Evolutionary conservation across 331 rosid species (phyloP).

Genomic region (Telfairia occidentalis): DNA sequence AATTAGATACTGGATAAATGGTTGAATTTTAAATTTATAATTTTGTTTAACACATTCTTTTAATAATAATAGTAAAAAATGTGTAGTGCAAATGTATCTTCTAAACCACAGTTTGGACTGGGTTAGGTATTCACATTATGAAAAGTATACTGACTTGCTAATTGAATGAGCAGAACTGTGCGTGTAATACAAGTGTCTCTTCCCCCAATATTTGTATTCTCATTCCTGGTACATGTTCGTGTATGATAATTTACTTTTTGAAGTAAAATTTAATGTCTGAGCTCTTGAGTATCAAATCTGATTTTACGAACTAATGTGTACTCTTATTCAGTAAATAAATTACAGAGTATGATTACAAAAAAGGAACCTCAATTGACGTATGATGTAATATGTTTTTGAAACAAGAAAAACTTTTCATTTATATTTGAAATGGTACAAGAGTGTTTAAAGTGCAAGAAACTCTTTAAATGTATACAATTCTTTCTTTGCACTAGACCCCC

Average conservation of each 20-base stretch:
- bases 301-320: not conserved
- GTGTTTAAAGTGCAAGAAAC: not conserved
- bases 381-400: not conserved
- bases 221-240: not conserved
- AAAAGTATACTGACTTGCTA: not conserved
- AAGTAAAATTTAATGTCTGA: not conserved
- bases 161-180: not conserved
- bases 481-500: no score
- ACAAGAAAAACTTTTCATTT: not conserved
- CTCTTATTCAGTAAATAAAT: not conserved
- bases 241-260: not conserved
- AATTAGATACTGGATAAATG: not conserved
- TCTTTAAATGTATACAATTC: not conserved
- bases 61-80: not conserved
- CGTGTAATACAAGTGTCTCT: not conserved
- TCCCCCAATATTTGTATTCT: not conserved
- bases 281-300: not conserved
- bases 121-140: not conserved
- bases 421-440: not conserved
- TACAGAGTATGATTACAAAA: not conserved
- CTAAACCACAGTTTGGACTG: not conserved
- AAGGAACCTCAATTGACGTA: not conserved
- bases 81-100: not conserved
- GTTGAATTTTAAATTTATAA: not conserved
- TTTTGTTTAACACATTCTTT: not conserved